Percentiles rank a stretch among this genome's conserved stretches.
Evolutionary conservation across 768 basidiomycete species (phyloP).

Genomic region (Pisolithus sp.): DNA sequence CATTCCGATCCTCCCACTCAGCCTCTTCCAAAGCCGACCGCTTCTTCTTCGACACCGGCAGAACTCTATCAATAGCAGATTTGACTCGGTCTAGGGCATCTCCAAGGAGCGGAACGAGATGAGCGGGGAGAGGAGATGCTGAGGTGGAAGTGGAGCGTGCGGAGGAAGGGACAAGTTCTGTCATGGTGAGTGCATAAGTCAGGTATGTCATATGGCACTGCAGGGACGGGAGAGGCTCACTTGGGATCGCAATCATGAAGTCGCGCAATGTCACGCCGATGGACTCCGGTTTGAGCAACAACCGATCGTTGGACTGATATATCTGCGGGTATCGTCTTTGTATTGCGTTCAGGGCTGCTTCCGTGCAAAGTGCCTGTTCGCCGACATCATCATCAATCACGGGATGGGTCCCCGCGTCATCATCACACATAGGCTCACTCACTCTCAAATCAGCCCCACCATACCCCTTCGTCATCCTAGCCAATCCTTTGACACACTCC

Average conservation of each 20-base stretch:
- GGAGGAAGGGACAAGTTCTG: conserved; percentile 92
- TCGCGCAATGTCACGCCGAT: conserved; percentile 83
- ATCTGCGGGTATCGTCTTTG: conserved; percentile 96
- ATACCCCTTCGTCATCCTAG: conserved; percentile 92
- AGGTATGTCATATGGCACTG: neutral
- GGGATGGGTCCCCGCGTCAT: conserved; percentile 3
- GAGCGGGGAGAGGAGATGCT: conserved; percentile 77
- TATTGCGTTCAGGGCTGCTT: conserved; percentile 93
- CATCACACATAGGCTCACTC: conserved; percentile 18
- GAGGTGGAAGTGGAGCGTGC: conserved; percentile 84
- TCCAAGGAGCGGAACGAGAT: conserved; percentile 74
- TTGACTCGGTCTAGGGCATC: conserved; percentile 68
- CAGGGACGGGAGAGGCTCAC: conserved; percentile 39
- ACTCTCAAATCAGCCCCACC: conserved; percentile 96
- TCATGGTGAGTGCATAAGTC: conserved; percentile 2
- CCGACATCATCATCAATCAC: conserved; percentile 1
- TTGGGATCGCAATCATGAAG: conserved; percentile 96
- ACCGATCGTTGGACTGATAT: conserved; percentile 83
- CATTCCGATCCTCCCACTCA: conserved; percentile 73
- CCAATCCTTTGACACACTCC: conserved; percentile 56
- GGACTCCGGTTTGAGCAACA: conserved; percentile 77
- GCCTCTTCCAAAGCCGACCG: conserved; percentile 89
- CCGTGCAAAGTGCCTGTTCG: conserved; percentile 83
- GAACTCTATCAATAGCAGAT: conserved; percentile 57
- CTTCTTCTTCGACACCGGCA: conserved; percentile 72